Conservation (phyloP, 208 protist species). For the Leishmania major region DNA sequence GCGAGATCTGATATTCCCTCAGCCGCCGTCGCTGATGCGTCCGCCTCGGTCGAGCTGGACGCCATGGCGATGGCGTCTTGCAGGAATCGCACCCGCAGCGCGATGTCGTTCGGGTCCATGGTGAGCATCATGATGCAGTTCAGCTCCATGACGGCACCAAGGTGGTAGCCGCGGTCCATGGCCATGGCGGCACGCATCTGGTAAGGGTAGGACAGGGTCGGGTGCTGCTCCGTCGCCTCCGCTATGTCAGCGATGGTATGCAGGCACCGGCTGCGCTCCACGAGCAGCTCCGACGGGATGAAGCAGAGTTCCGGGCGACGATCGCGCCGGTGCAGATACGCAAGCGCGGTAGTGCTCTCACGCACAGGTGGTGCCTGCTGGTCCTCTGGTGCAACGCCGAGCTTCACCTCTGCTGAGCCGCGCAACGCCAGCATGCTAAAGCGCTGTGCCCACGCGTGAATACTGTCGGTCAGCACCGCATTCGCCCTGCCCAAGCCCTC, state of each 20-base stretch:
- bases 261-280: slow-evolving; percentile 37
- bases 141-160: slow-evolving; percentile 42
- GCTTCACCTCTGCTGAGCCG: not conserved
- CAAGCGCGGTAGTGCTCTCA: not conserved
- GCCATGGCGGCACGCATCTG: slow-evolving; percentile 46
- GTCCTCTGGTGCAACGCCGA: not conserved
- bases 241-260: slow-evolving; percentile 24
- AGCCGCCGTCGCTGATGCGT: not conserved
- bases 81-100: slow-evolving; percentile 40
- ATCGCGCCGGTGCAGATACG: slow-evolving; percentile 29
- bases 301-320: slow-evolving; percentile 34
- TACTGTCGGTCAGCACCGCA: slow-evolving; percentile 26
- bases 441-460: slow-evolving; percentile 29
- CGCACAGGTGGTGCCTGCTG: not conserved
- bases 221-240: slow-evolving; percentile 36
- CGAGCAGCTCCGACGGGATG: slow-evolving; percentile 33
- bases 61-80: slow-evolving; percentile 27
- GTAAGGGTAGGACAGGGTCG: slow-evolving; percentile 40
- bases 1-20: not conserved
- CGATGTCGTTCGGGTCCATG: slow-evolving; percentile 35
- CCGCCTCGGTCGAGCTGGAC: slow-evolving; percentile 2
- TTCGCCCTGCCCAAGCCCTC: slow-evolving; percentile 9
- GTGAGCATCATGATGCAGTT: slow-evolving; percentile 32
- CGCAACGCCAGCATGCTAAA: slow-evolving; percentile 17
- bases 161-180: slow-evolving; percentile 49